Percentiles rank a stretch among this genome's conserved stretches.
These are phyloP conservation scores for Aspergillus incahuasiensis DNA, from an alignment of 495 filamentous ascomycete genomes.

Conservation along the genomic window DNA sequence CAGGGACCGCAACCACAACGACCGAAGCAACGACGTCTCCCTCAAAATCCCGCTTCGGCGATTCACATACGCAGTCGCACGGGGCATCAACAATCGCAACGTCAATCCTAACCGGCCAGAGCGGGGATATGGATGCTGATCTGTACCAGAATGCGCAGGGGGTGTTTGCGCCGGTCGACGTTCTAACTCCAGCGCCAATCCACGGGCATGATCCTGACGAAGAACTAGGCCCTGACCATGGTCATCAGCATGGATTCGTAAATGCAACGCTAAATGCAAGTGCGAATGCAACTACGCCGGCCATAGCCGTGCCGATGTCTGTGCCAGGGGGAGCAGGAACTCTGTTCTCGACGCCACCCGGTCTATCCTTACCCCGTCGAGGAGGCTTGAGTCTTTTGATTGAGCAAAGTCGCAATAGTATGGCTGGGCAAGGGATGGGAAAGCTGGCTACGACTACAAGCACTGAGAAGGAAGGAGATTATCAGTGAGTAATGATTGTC, in stretches of 20 bases:
- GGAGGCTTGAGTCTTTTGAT: conserved; percentile 21
- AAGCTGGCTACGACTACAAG: background rate
- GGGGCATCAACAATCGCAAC: conserved; percentile 5
- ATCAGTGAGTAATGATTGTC: background rate
- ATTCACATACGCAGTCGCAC: conserved; percentile 4
- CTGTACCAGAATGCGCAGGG: background rate
- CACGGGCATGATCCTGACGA: background rate
- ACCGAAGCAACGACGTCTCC: background rate
- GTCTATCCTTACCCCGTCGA: conserved; percentile 3
- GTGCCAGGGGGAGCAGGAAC: background rate
- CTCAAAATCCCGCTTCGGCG: conserved; percentile 1
- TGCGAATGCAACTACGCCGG: background rate
- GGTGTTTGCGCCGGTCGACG: background rate
- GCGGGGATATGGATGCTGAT: too few species aligned
- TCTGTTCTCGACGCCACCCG: background rate
- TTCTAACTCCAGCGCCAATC: background rate
- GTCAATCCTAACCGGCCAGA: conserved; percentile 3
- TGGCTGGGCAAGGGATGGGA: background rate
- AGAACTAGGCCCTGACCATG: background rate
- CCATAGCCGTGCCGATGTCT: background rate
- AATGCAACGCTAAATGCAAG: background rate
- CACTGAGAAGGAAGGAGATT: background rate
- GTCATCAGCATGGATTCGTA: background rate
- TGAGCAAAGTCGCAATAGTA: conserved; percentile 13
- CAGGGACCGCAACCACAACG: background rate